phyloP scores from a whole-genome alignment of 2,329 filamentous ascomycete species.

The Fusarium mexicanum region DNA sequence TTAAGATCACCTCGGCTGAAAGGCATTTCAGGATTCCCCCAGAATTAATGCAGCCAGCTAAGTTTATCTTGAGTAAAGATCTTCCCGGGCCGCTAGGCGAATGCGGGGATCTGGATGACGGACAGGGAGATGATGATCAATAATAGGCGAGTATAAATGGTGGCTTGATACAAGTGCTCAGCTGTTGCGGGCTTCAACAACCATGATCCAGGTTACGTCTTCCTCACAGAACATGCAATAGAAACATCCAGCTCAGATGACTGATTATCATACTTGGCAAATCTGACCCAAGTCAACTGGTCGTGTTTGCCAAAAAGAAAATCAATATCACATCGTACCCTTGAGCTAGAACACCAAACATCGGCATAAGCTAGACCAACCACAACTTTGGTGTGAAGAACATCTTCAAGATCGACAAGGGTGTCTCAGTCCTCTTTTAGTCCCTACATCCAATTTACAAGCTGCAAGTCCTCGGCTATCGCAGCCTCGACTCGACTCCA shows the following conservation, averaged over 20 bases:
- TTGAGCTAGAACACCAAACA: background rate
- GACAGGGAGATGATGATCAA: background rate
- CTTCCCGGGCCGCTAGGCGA: conserved; percentile 14
- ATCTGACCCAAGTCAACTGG: background rate
- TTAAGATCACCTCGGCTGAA: background rate
- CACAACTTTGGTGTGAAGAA: conserved; percentile 39
- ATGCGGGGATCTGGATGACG: conserved; percentile 15
- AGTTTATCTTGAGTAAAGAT: conserved; percentile 24
- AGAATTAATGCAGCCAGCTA: conserved; percentile 7
- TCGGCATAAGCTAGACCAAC: conserved; percentile 29
- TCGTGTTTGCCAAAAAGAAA: background rate
- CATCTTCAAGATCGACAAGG: conserved; percentile 36
- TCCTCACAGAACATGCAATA: background rate
- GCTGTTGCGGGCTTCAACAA: background rate
- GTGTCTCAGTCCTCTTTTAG: conserved; percentile 19
- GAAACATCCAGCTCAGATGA: background rate
- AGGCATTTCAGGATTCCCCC: background rate
- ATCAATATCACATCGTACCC: background rate
- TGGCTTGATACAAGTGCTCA: conserved; percentile 7
- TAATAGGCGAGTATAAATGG: background rate
- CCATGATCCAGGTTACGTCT: background rate
- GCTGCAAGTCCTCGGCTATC: conserved; percentile 38
- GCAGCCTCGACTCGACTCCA: conserved; percentile 34
- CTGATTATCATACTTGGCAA: background rate
- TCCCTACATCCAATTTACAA: conserved; percentile 16